Conservation (phyloP, 139 green algal species). For the Pedinophyceae sp. region DNA sequence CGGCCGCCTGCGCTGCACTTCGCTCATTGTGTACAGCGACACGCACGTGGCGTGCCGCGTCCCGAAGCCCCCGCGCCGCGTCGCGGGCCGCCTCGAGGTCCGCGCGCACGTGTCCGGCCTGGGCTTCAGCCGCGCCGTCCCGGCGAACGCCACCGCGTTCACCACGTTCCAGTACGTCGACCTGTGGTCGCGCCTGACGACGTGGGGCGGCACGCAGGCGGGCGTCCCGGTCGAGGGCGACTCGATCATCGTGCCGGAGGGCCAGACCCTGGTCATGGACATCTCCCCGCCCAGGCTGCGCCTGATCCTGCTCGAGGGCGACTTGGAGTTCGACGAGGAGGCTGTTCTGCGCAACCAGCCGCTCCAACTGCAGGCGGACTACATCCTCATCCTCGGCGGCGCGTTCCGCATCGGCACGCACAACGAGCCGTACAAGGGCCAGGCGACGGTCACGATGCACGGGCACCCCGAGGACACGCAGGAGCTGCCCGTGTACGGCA, state of each 20-base stretch:
- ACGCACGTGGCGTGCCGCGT: no score
- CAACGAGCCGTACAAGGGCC: slow-evolving; percentile 4
- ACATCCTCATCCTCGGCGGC: slow-evolving; percentile 12
- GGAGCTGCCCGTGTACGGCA: slow-evolving; percentile 18
- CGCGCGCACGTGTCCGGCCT: no score
- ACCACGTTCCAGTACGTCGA: slow-evolving; percentile 13
- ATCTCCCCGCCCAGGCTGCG: slow-evolving; percentile 7
- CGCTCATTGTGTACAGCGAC: no score
- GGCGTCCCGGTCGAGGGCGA: slow-evolving; percentile 12
- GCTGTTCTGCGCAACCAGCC: no score
- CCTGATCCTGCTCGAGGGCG: slow-evolving; percentile 12
- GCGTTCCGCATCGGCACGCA: slow-evolving; percentile 7
- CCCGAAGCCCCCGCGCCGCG: no score
- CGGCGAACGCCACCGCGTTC: no score
- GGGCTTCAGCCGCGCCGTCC: no score
- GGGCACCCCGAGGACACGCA: neutral
- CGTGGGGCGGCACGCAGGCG: slow-evolving; percentile 10
- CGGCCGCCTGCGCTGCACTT: no score
- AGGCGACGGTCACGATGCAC: slow-evolving; percentile 16
- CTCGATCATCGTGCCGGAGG: slow-evolving; percentile 9
- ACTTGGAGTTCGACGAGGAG: slow-evolving; percentile 8
- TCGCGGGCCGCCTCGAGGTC: no score
- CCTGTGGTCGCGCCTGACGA: slow-evolving; percentile 3
- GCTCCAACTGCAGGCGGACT: slow-evolving; percentile 8
- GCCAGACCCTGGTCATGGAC: slow-evolving; percentile 12